Percentiles rank a stretch among this genome's conserved stretches.
Conservation (phyloP, 345 rosid species). For the Streptanthus diversifolius region DNA sequence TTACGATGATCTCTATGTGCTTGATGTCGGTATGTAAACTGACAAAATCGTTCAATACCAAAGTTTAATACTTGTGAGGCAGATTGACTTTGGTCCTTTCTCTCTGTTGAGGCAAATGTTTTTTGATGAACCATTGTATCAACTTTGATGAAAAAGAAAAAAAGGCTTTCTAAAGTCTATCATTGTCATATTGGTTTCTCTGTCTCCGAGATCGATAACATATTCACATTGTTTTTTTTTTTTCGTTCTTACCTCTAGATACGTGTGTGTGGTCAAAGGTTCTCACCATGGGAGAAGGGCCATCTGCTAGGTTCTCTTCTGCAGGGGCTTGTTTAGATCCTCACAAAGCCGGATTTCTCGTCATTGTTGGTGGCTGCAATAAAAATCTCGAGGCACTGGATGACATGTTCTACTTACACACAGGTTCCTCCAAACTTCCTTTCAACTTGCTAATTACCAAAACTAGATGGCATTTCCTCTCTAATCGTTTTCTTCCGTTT, state of each 20-base stretch:
- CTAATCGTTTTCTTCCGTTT: constrained; percentile 4
- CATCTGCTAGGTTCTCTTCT: constrained; percentile 92
- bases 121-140: constrained; percentile 6
- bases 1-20: constrained; percentile 77
- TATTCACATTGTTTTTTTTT: constrained; percentile 8
- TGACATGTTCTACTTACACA: constrained; percentile 81
- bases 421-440: constrained; percentile 49
- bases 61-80: background rate
- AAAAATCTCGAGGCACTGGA: constrained; percentile 94
- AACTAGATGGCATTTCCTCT: background rate
- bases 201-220: background rate
- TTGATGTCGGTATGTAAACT: constrained; percentile 73
- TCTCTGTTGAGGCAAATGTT: background rate
- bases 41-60: background rate
- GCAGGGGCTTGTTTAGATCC: constrained; percentile 94
- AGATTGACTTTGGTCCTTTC: background rate
- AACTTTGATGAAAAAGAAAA: background rate
- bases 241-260: constrained; percentile 44
- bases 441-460: background rate
- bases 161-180: background rate
- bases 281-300: constrained; percentile 68
- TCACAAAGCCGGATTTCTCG: constrained; percentile 61
- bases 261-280: constrained; percentile 76
- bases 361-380: constrained; percentile 89
- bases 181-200: background rate